phyloP scores from a whole-genome alignment of 768 basidiomycete species.

The Boletus vinaceobasis region DNA sequence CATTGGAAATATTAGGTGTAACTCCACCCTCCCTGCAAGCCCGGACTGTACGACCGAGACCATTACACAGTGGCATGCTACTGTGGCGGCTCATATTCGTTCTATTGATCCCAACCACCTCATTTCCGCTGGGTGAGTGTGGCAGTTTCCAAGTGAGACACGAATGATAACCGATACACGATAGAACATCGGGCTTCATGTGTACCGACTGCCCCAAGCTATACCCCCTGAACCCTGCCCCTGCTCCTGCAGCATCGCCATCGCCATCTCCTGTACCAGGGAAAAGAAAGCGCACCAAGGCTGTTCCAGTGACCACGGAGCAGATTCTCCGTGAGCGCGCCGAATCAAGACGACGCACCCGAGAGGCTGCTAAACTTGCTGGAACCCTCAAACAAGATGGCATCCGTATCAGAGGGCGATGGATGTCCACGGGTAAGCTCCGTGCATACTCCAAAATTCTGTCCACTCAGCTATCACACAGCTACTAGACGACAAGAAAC shows the following conservation, averaged over 20 bases:
- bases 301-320: conserved; percentile 44
- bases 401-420: conserved; percentile 55
- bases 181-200: conserved; percentile 52
- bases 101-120: conserved; percentile 60
- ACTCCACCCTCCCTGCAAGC: conserved; percentile 47
- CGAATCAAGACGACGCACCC: conserved; percentile 44
- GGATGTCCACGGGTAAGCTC: conserved; percentile 50
- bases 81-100: conserved; percentile 43
- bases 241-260: conserved; percentile 36
- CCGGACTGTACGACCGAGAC: conserved; percentile 45
- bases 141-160: not conserved
- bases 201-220: conserved; percentile 57
- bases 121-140: conserved; percentile 55
- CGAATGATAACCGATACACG: conserved; percentile 8
- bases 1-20: conserved; percentile 41
- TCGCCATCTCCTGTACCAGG: conserved; percentile 40
- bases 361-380: conserved; percentile 34
- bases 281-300: conserved; percentile 34
- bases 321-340: conserved; percentile 48
- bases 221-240: conserved; percentile 36
- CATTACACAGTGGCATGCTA: conserved; percentile 56
- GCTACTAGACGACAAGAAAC: conserved; percentile 48
- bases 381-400: conserved; percentile 36
- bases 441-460: not conserved
- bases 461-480: conserved; percentile 18